Conservation (phyloP, 2,329 filamentous ascomycete species). For the Phoma sp. region DNA sequence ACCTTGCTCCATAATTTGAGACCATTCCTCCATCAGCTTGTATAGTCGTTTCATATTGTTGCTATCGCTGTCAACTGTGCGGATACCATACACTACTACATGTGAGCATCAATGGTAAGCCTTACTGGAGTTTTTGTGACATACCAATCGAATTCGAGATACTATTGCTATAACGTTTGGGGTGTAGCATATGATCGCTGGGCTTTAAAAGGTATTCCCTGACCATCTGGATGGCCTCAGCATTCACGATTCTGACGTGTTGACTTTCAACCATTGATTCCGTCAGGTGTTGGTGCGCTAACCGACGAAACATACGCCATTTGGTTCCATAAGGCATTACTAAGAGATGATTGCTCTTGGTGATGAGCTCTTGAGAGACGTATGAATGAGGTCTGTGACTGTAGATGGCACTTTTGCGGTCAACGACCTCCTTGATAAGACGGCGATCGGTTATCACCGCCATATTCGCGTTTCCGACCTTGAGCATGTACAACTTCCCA, state of each 20-base stretch:
- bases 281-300: slow-evolving; percentile 53
- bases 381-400: slow-evolving; percentile 7
- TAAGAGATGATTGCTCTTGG: slow-evolving; percentile 56
- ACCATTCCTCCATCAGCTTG: slow-evolving; percentile 52
- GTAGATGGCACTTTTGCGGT: slow-evolving; percentile 14
- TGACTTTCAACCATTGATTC: slow-evolving; percentile 55
- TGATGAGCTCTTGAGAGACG: slow-evolving; percentile 46
- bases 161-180: slow-evolving; percentile 59
- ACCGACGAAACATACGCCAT: slow-evolving; percentile 56
- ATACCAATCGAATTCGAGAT: slow-evolving; percentile 6
- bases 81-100: slow-evolving; percentile 21
- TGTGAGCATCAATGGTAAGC: neutral
- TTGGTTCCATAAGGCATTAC: slow-evolving; percentile 57
- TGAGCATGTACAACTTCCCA: slow-evolving; percentile 17
- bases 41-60: slow-evolving; percentile 51
- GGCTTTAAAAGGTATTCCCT: slow-evolving; percentile 53
- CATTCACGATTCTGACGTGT: slow-evolving; percentile 54
- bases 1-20: slow-evolving; percentile 40
- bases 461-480: slow-evolving; percentile 9
- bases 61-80: slow-evolving; percentile 9
- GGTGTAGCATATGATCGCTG: slow-evolving; percentile 55
- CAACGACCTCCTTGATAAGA: slow-evolving; percentile 8
- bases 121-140: neutral
- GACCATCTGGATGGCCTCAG: slow-evolving; percentile 59
- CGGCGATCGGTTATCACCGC: slow-evolving; percentile 13